A percentile compares a stretch with the other conserved stretches of the same genome.
Conservation (phyloP, 2,329 filamentous ascomycete genomes). For the Biscogniauxia mediterranea region DNA sequence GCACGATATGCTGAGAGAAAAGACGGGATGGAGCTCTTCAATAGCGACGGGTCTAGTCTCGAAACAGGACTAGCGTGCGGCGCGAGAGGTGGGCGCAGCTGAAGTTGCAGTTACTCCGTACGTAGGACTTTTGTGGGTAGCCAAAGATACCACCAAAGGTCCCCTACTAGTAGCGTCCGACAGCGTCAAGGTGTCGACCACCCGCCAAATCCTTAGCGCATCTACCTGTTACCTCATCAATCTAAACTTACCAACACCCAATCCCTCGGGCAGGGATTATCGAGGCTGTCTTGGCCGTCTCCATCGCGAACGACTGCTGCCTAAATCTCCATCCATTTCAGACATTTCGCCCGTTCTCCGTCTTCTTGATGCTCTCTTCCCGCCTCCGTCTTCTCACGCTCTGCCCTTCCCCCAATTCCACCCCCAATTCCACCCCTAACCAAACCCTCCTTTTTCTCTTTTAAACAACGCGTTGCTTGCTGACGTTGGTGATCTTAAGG, state of each 20-base stretch:
- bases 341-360: constrained; percentile 14
- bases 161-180: too few species aligned
- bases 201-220: neutral
- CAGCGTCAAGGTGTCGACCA: neutral
- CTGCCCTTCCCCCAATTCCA: constrained; percentile 4
- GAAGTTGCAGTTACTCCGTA: constrained; percentile 20
- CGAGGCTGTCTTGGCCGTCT: constrained; percentile 13
- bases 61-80: constrained; percentile 23
- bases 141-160: constrained; percentile 14
- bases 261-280: constrained; percentile 14
- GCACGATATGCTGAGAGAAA: neutral
- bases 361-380: constrained; percentile 7
- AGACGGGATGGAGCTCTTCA: neutral
- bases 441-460: neutral
- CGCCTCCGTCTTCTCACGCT: constrained; percentile 1
- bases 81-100: constrained; percentile 28
- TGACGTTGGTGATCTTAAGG: neutral
- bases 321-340: constrained; percentile 32
- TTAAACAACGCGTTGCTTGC: neutral
- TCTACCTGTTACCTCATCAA: constrained; percentile 1
- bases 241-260: constrained; percentile 1
- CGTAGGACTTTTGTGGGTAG: constrained; percentile 27
- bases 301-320: constrained; percentile 32
- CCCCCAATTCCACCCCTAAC: too few species aligned
- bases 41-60: neutral